These are phyloP conservation scores for Tetraselmis striata DNA, from an alignment of 139 green algal genomes.

Conservation along the genomic window DNA sequence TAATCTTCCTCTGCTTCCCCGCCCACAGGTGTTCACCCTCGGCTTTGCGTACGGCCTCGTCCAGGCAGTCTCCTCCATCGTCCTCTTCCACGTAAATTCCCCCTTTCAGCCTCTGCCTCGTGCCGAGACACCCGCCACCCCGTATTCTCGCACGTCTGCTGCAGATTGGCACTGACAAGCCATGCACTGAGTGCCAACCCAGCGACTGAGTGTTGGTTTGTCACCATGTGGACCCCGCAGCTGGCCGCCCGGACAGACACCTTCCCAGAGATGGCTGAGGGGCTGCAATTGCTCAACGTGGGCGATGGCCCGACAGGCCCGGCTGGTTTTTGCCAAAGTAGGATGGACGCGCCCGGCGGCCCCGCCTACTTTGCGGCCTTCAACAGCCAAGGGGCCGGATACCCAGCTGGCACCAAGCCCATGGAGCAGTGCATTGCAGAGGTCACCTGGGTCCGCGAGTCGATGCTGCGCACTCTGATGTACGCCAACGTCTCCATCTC, in stretches of 20 bases:
- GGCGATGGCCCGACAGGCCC: too few species aligned
- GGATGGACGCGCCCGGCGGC: not conserved
- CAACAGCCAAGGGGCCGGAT: not conserved
- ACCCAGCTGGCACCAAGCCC: not conserved
- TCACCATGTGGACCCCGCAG: too few species aligned
- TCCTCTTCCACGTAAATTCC: not conserved
- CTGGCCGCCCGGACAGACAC: not conserved
- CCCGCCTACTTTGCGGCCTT: not conserved
- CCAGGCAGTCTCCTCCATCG: not conserved
- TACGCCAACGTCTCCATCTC: slow-evolving; percentile 66
- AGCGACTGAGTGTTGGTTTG: too few species aligned
- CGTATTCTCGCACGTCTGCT: too few species aligned
- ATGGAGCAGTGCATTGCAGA: slow-evolving; percentile 64
- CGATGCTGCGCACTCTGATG: slow-evolving; percentile 61
- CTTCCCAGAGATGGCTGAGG: not conserved
- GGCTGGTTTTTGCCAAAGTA: not conserved
- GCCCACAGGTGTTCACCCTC: not conserved
- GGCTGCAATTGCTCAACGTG: not conserved
- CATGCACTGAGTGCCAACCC: too few species aligned
- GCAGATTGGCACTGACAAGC: too few species aligned
- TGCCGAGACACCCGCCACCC: too few species aligned
- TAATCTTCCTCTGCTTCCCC: too few species aligned
- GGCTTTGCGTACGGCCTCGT: not conserved
- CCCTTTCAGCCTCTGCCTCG: too few species aligned
- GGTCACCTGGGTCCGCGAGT: slow-evolving; percentile 62